Conservation (phyloP, 441 rosid species). For the Biscutella laevigata region DNA sequence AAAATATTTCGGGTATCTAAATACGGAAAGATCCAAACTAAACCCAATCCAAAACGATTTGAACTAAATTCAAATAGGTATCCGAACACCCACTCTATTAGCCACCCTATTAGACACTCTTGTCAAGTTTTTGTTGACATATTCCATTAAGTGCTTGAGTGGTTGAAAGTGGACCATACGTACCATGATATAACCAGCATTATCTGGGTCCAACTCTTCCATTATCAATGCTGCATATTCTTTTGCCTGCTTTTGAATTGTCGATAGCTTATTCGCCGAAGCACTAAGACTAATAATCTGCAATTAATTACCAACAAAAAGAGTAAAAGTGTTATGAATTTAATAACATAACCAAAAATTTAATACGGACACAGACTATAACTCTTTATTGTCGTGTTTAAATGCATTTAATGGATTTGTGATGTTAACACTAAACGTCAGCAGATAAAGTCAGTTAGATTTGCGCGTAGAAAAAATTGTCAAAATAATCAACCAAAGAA, state of each 20-base stretch:
- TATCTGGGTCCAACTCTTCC: conserved; percentile 91
- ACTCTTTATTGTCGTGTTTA: conserved; percentile 19
- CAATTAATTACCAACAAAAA: conserved; percentile 13
- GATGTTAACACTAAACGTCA: conserved; percentile 17
- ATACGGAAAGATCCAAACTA: too few species aligned
- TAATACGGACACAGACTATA: too few species aligned
- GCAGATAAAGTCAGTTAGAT: conserved; percentile 23
- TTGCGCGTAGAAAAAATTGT: conserved; percentile 26
- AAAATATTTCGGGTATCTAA: too few species aligned
- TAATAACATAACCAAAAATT: too few species aligned
- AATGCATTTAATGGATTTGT: conserved; percentile 2
- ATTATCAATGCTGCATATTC: conserved; percentile 83
- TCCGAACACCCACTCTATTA: too few species aligned
- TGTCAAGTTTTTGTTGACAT: too few species aligned
- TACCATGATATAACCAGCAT: conserved; percentile 79
- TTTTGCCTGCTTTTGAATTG: conserved; percentile 66
- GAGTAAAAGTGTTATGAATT: neutral
- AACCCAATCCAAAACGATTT: too few species aligned
- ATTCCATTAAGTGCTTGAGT: conserved; percentile 9
- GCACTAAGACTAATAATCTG: conserved; percentile 84
- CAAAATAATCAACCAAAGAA: conserved; percentile 18
- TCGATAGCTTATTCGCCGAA: conserved; percentile 82
- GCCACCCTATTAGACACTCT: too few species aligned
- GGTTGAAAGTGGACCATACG: conserved; percentile 14
- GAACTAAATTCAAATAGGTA: too few species aligned